Base-by-base conservation (phyloP, 75 land plant species). In the Adiantum capillusveneris region DNA sequence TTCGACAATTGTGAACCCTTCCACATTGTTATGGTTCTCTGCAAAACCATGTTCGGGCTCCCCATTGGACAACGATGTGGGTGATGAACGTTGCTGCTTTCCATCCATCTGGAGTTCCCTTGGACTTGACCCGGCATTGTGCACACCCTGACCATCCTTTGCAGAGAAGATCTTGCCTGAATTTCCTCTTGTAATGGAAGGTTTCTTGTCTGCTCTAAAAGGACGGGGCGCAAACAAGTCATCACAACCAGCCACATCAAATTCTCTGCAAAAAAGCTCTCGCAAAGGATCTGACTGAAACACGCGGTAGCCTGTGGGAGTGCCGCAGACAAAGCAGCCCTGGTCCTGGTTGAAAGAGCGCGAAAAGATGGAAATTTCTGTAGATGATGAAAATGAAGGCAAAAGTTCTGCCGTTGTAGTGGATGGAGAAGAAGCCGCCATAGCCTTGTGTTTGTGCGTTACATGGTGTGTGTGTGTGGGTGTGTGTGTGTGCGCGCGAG, bases 1-100 rank as follows among this genome's bases (percentile, higher is more conserved):
- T 66, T 86, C 87, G 29, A 83, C 90, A 0, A 70, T 44, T 0
- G 66, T 68, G 31, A 74, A 53, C 25, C 81, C 81, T 6, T 69
- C 72, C 0, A 66, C 81, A 1, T 37, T 20, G 21, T 46, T 17
- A 18, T 3, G 14, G 14, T 46, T 6, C 13, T 5, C 9, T 9
- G 37, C 9, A 34, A 9, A 3, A 34, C 37, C 3, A 34, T 34
- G 3, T 34, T 34, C 37, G 9, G 37, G 37, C 37, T 34, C 37
- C 37, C 37, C 37, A 34, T 34, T 34, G 37, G 7, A 34, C 9
- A 9, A 9, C 9, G 9, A 34, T 34, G 37, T 3, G 3, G 9
- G 9, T 5, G 37, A 5, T 3, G 7, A 34, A 3, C 17, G 50
- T 6, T 46, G 18, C 50, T 46, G 50, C 50, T 46, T 21, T 2